Evolutionary conservation across 202 grass and related monocot species (phyloP).

Genomic region (Carex arenaria): DNA sequence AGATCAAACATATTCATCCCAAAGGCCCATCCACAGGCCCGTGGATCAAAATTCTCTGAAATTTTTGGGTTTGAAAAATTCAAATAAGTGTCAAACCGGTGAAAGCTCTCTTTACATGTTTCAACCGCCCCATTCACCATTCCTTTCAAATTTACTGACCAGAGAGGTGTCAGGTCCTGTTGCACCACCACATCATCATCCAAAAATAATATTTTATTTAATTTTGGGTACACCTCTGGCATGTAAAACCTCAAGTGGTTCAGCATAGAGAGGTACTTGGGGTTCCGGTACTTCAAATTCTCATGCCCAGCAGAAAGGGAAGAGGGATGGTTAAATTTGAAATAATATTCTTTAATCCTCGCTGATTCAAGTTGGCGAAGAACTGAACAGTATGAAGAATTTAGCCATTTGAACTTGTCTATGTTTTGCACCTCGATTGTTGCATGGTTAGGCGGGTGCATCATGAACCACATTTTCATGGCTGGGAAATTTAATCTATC

Average conservation of each 20-base stretch:
- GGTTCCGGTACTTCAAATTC: conserved; percentile 94
- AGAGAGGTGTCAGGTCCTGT: conserved; percentile 79
- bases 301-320: conserved; percentile 84
- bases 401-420: conserved; percentile 95
- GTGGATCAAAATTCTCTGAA: conserved; percentile 79
- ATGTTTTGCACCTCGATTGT: conserved; percentile 84
- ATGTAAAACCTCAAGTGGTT: conserved; percentile 98
- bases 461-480: conserved; percentile 93
- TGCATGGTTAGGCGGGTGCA: conserved; percentile 46
- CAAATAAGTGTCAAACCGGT: conserved; percentile 91
- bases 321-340: conserved; percentile 85
- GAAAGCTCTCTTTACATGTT: conserved; percentile 97
- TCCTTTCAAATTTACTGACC: conserved; percentile 75
- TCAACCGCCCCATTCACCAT: conserved; percentile 98
- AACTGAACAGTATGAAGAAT: conserved; percentile 90
- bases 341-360: conserved; percentile 91
- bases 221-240: conserved; percentile 92
- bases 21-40: conserved; percentile 95
- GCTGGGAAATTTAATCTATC: conserved; percentile 94
- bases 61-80: conserved; percentile 92
- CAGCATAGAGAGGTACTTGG: conserved; percentile 94
- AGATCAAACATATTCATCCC: conserved; percentile 99
- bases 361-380: conserved; percentile 91
- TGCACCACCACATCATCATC: conserved; percentile 95
- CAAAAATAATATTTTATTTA: conserved; percentile 93